These are phyloP conservation scores for Erodium maritimum DNA, from an alignment of 345 rosid species.

Conservation along the genomic window DNA sequence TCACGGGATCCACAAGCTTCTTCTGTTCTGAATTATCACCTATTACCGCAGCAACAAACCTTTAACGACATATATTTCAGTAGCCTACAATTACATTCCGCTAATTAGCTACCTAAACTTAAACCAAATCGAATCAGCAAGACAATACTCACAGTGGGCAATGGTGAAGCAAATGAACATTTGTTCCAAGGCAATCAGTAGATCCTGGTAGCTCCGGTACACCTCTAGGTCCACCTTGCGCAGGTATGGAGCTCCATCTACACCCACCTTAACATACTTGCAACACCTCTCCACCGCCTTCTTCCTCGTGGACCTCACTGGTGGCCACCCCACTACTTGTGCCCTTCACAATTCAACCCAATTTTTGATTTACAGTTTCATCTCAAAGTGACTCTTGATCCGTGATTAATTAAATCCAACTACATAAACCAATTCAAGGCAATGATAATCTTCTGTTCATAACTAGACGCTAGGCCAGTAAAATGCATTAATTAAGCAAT, in stretches of 20 bases:
- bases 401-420: too few species aligned
- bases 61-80: background rate
- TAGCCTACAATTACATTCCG: background rate
- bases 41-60: background rate
- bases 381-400: background rate
- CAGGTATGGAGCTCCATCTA: constrained; percentile 15
- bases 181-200: constrained; percentile 9
- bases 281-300: constrained; percentile 7
- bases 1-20: constrained; percentile 1
- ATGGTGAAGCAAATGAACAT: constrained; percentile 17
- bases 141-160: constrained; percentile 1
- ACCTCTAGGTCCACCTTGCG: constrained; percentile 20
- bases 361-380: background rate
- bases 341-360: constrained; percentile 5
- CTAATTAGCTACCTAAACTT: too few species aligned
- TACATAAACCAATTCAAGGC: too few species aligned
- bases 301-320: constrained; percentile 17
- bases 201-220: constrained; percentile 11
- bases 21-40: constrained; percentile 1
- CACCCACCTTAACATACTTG: constrained; percentile 19
- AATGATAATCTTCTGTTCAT: too few species aligned
- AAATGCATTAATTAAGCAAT: too few species aligned
- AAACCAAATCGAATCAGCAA: background rate
- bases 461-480: too few species aligned
- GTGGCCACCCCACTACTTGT: constrained; percentile 20